Evolutionary conservation across 306 rosid genomes (phyloP), one percentile per base, ranked within the genome.

Genomic region (Notholithocarpus densiflorus): DNA sequence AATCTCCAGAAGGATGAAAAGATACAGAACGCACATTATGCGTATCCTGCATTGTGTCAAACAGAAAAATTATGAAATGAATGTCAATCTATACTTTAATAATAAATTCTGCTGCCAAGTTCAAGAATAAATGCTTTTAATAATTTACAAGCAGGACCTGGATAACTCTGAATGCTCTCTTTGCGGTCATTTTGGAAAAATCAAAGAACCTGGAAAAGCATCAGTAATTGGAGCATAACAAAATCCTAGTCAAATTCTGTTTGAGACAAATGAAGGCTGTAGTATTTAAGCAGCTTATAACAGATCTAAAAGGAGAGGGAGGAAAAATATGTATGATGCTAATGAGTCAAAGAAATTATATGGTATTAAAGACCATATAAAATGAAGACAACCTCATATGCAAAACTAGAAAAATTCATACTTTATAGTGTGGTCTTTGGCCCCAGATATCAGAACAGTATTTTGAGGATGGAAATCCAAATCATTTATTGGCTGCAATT

Each of bases 381-480:
- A 68, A 12, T 34, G 52, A 24, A 71, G 66, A 45, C 2, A 69
- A 51, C 23, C 19, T 68, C 79, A 68, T 61, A 52, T 59, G 52
- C 14, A 55, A 76, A 73, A 48, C 71, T 51, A 72, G 34, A 86
- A 77, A 74, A 76, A 71, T 18, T 21, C 92, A 5, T 88, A 91
- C 98, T 89, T 94, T 85, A 94, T 94, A 70, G 98, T 88, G 69
- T 88, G 89, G 79, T 94, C 98, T 86, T 94, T 94, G 78, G 98
- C 90, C 71, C 95, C 97, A 29, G 98, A 89, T 86, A 91, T 84
- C 82, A 94, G 84, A 82, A 92, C 82, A 71, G 91, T 74, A 86
- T 87, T 89, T 82, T 94, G 97, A 3, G 98, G 97, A 87, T 94
- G 94, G 85, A 94, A 94, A 88, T 94, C 98, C 86, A 94, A 75